Evolutionary conservation across 257 asterid species (phyloP).

Genomic region (Datura wrightii): DNA sequence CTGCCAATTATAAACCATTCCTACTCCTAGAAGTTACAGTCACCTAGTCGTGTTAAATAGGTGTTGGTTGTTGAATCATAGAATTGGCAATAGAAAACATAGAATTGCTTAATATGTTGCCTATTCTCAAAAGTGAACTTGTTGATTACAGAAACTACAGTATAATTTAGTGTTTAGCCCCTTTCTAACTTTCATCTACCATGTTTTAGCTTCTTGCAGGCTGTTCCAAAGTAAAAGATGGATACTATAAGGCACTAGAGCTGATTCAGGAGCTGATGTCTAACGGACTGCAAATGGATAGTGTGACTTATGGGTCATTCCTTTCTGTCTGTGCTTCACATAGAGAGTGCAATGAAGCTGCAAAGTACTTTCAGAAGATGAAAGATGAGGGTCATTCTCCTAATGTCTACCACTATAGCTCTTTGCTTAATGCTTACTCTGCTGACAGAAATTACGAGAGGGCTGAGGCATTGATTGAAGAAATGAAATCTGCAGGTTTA

Average conservation of each 20-base stretch:
- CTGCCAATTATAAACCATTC: constrained; percentile 34
- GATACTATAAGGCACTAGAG: constrained; percentile 80
- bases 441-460: constrained; percentile 65
- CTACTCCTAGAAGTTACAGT: constrained; percentile 20
- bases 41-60: not conserved
- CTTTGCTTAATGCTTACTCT: constrained; percentile 92
- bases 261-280: constrained; percentile 77
- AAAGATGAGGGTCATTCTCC: constrained; percentile 86
- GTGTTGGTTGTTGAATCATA: constrained; percentile 1
- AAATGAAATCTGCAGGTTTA: constrained; percentile 78
- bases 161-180: not conserved
- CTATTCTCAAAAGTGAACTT: not conserved
- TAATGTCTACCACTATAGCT: constrained; percentile 91
- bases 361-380: constrained; percentile 83
- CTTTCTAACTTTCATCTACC: constrained; percentile 34
- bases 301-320: constrained; percentile 80
- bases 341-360: constrained; percentile 74
- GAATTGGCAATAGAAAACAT: constrained; percentile 20
- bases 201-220: constrained; percentile 80
- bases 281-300: constrained; percentile 76
- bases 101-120: not conserved
- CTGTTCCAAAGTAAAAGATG: constrained; percentile 74
- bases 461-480: constrained; percentile 80
- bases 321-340: constrained; percentile 94
- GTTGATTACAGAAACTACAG: not conserved